Percentiles rank a stretch among this genome's conserved stretches.
phyloP scores from a whole-genome alignment of 495 filamentous ascomycete species.

The Hypoxylon fragiforme region DNA sequence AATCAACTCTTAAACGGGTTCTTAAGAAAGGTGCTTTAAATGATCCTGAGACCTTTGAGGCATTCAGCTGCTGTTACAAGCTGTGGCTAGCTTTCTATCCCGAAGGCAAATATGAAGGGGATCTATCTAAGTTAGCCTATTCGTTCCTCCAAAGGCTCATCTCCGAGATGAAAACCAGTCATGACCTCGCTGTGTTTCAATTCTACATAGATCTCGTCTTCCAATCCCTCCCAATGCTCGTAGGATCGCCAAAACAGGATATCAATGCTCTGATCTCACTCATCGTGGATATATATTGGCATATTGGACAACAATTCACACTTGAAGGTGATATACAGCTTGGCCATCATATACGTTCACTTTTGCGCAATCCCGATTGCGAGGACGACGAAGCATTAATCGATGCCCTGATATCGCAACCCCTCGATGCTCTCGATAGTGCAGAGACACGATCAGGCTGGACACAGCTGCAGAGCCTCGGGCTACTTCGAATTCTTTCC shows the following conservation, averaged over 20 bases:
- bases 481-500: conserved; percentile 16
- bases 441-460: conserved; percentile 27
- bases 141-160: conserved; percentile 41
- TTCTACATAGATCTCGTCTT: conserved; percentile 34
- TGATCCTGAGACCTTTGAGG: conserved; percentile 42
- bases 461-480: conserved; percentile 28
- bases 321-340: conserved; percentile 3
- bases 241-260: conserved; percentile 27
- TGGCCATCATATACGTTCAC: conserved; percentile 9
- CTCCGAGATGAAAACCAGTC: conserved; percentile 11
- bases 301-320: conserved; percentile 9
- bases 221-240: conserved; percentile 28
- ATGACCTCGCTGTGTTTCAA: conserved; percentile 10
- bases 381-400: conserved; percentile 36
- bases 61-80: conserved; percentile 45
- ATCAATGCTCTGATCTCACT: conserved; percentile 14
- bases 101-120: conserved; percentile 38
- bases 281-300: conserved; percentile 33
- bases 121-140: conserved; percentile 36
- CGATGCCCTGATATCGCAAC: conserved; percentile 31
- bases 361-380: conserved; percentile 32
- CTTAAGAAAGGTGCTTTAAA: conserved; percentile 38
- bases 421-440: conserved; percentile 27
- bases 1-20: conserved; percentile 37
- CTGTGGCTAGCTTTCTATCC: conserved; percentile 44